A percentile compares a stretch with the other conserved stretches of the same genome.
phyloP scores from a whole-genome alignment of 495 filamentous ascomycete genomes.

The Lichenothelia convexa region DNA sequence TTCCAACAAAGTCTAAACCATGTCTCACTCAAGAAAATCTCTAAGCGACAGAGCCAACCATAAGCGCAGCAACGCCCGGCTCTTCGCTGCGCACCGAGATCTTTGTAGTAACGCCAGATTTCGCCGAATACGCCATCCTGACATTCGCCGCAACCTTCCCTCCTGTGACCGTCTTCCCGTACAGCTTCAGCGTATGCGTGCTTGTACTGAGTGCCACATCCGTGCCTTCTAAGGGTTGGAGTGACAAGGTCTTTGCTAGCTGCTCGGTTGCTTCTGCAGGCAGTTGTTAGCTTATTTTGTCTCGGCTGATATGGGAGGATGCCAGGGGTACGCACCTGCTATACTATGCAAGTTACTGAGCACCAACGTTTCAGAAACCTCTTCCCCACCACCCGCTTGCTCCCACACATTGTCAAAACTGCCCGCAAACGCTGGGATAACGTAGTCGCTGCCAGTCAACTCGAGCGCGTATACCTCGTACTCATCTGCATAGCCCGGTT shows the following conservation, averaged over 20 bases:
- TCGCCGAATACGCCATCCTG: constrained; percentile 84
- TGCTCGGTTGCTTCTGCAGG: constrained; percentile 77
- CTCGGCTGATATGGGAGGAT: background rate
- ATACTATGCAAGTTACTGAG: constrained; percentile 82
- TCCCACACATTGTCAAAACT: constrained; percentile 98
- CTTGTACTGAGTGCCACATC: constrained; percentile 73
- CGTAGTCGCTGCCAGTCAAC: constrained; percentile 77
- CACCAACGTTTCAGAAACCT: constrained; percentile 81
- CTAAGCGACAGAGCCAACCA: constrained; percentile 73
- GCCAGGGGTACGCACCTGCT: constrained; percentile 43
- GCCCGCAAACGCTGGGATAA: constrained; percentile 79
- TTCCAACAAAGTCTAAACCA: too few relatives aligned
- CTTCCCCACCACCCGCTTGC: constrained; percentile 65
- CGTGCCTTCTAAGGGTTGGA: constrained; percentile 87
- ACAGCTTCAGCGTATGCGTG: constrained; percentile 87
- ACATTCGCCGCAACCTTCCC: constrained; percentile 75
- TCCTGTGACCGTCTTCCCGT: constrained; percentile 85
- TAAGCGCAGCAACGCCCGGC: constrained; percentile 68
- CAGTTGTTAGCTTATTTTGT: constrained; percentile 1
- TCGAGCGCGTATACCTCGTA: constrained; percentile 95
- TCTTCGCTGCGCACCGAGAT: constrained; percentile 81
- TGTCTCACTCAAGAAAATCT: background rate
- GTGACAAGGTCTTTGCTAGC: constrained; percentile 64
- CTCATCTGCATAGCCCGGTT: constrained; percentile 86
- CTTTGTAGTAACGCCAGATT: constrained; percentile 87